Evolutionary conservation across 176 grass and related monocot genomes (phyloP), one percentile per base, ranked within the genome.

Genomic region (Poa pratensis): DNA sequence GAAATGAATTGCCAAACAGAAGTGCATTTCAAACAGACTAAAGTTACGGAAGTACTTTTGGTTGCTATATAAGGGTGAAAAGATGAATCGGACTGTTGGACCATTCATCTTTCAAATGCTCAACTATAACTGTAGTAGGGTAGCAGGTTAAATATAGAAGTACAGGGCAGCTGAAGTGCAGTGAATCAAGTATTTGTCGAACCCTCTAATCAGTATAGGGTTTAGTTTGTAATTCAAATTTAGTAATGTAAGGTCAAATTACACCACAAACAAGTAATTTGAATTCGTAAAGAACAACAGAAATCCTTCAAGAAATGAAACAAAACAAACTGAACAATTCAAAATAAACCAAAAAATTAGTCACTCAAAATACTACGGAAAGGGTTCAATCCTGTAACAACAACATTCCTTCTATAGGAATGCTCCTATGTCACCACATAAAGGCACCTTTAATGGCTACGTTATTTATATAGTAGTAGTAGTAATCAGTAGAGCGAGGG

Each of bases 251-350:
- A 46, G 22, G 43, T 18, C 10, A 65, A 65, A 26, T 10, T 80
- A 30, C 59, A 65, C 42, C 40, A 80, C 59, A 81, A 81, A 22
- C 45, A 51, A 81, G 48, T 51, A 53, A 52, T 19, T n/a, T n/a
- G 26, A 65, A 65, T 65, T 19, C 1, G 6, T 76, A 52, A 7
- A 59, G 32, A 82, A 81, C 37, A 16, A 6, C 16, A 48, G 4
- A 4, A 5, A n/a, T 60, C 35, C 49, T 83, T 60, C 3, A 28
- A 73, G 12, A 27, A 17, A 30, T 84, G 55, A 26, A 7, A 8
- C 22, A 58, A 68, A 82, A 81, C 0, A 24, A 19, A 71, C 12
- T 62, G 22, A 40, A 42, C 16, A 22, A 14, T 81, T 18, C 6
- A 20, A 62, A 27, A n/a, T 7, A 6, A 28, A 39, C 37, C 26